Evolutionary conservation across 2,329 filamentous ascomycete genomes (phyloP).

Genomic region (Fusarium heterosporum): DNA sequence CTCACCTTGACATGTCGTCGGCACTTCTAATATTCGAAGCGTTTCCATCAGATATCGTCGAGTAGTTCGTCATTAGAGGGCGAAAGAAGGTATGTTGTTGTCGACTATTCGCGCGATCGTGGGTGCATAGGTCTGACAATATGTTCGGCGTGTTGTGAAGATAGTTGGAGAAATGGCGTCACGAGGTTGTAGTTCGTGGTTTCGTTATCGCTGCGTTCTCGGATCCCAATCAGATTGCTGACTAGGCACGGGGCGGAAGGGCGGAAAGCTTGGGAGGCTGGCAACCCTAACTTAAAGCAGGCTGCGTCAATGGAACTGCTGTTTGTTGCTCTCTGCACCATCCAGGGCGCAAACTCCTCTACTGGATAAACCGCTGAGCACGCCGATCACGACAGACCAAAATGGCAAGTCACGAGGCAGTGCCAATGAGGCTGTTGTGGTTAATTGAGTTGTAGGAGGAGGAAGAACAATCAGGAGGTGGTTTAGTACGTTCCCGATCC

Average conservation of each 20-base stretch:
- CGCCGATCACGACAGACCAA: slow-evolving; percentile 24
- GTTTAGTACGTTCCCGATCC: slow-evolving; percentile 36
- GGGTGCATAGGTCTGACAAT: not conserved
- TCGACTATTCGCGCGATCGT: slow-evolving; percentile 24
- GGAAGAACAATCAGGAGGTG: slow-evolving; percentile 42
- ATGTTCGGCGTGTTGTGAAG: not conserved
- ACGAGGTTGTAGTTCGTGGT: slow-evolving; percentile 19
- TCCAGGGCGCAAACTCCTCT: slow-evolving; percentile 43
- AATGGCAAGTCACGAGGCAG: slow-evolving; percentile 28
- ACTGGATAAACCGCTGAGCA: slow-evolving; percentile 22
- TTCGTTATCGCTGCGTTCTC: slow-evolving; percentile 38
- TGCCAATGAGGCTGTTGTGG: slow-evolving; percentile 31
- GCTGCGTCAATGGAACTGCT: slow-evolving; percentile 42
- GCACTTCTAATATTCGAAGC: slow-evolving; percentile 54
- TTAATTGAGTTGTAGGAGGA: slow-evolving; percentile 36
- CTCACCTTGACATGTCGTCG: slow-evolving; percentile 64
- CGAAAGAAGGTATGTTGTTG: slow-evolving; percentile 2
- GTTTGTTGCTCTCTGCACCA: slow-evolving; percentile 28
- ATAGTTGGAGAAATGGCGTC: slow-evolving; percentile 7
- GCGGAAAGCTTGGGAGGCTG: slow-evolving; percentile 23
- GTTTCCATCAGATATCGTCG: slow-evolving; percentile 63
- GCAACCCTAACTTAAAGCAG: slow-evolving; percentile 34
- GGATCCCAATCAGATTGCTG: slow-evolving; percentile 36
- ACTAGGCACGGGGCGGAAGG: slow-evolving; percentile 36
- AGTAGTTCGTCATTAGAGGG: slow-evolving; percentile 66